Base-by-base conservation (phyloP, 805 yeast genomes). In the Komagataella ulmi region DNA sequence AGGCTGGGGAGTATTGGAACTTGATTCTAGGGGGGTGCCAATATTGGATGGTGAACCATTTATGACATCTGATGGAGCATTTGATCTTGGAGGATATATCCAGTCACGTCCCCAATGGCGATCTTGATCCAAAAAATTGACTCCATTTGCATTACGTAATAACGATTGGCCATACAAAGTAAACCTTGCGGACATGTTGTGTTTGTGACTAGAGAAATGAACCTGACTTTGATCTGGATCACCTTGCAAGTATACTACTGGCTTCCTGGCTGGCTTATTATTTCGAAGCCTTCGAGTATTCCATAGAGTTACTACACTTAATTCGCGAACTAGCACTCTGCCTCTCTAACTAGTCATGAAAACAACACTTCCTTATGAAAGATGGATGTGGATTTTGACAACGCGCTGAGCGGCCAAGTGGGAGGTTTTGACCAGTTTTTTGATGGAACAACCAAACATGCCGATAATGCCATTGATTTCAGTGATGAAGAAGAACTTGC, bases 401-500 rank as follows among this genome's bases (percentile, higher is more conserved):
- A 54, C 43, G 69, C 65, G 3, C 56, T 67, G 56, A 59, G 54
- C 44, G 70, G 69, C 24, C 66, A 65, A 53, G 53, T 67, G 43
- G 69, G 66, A 2, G 57, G 61, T 24, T 58, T 65, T 24, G 68
- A 65, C 17, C 59, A 57, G 23, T 56, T 66, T 59, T 64, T 64
- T 51, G 75, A 69, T 36, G 82, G 77, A 17, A 69, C 77, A 65
- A 69, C 86, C 2, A 74, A 76, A 51, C 98, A 90, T 65, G 90
- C 93, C 1, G 96, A 80, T 6, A 91, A 90, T 64, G 99, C 99
- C 7, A 72, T 89, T 36, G 98, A 91, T 65, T 91, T 86, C 63
- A 97, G 88, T 61, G 96, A 88, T 63, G 95, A 87, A 60, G 97
- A 90, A 57, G 97, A 90, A 65, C 70, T 90, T 49, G 97, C 97